Percentiles rank a stretch among this genome's conserved stretches.
phyloP scores from a whole-genome alignment of 169 alveolate genomes.

The Plasmodium coatneyi region DNA sequence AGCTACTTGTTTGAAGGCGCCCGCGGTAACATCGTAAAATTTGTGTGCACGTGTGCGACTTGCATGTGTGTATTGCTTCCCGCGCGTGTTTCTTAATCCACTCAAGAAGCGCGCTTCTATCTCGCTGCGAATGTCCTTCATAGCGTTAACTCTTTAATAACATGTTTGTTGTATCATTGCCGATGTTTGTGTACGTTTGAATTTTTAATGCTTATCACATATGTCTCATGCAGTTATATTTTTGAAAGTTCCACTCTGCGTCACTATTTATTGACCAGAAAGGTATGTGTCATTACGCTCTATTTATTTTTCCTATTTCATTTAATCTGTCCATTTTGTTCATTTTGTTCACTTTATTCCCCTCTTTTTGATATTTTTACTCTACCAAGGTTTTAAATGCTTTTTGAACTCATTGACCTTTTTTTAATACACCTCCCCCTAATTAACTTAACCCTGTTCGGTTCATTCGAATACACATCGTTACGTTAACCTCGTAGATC shows the following conservation, averaged over 20 bases:
- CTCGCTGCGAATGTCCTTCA: not conserved
- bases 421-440: slow-evolving; percentile 21
- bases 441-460: slow-evolving; percentile 23
- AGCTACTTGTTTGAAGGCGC: slow-evolving; percentile 20
- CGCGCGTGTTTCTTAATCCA: not conserved
- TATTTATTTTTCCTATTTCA: not conserved
- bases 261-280: not conserved
- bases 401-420: slow-evolving; percentile 16
- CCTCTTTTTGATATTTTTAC: slow-evolving; percentile 33
- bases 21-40: slow-evolving; percentile 10
- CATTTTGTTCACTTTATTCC: not conserved
- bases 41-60: not conserved
- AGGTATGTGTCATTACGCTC: not conserved
- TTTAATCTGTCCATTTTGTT: not conserved
- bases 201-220: slow-evolving; percentile 11
- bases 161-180: slow-evolving; percentile 59
- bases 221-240: slow-evolving; percentile 13
- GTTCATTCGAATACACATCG: slow-evolving; percentile 12
- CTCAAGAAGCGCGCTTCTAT: not conserved
- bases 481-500: slow-evolving; percentile 27
- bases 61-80: not conserved
- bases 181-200: slow-evolving; percentile 45
- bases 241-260: slow-evolving; percentile 12
- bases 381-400: slow-evolving; percentile 36
- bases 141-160: slow-evolving; percentile 47